Base-by-base conservation (phyloP, 306 rosid genomes). In the Prunus padus region DNA sequence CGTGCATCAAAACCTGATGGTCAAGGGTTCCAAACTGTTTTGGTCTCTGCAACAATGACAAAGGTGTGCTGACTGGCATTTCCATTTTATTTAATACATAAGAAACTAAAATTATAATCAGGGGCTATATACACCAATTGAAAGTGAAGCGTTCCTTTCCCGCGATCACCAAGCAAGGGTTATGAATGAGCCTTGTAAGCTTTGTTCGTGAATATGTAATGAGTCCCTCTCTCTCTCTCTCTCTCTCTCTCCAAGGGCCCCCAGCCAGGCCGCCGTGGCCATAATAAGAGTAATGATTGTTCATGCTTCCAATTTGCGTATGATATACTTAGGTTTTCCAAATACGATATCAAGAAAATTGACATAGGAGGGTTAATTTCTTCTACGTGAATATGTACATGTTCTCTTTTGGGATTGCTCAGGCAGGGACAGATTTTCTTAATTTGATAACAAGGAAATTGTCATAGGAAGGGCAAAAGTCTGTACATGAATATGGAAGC, bases 31-130 rank as follows among this genome's bases (percentile, higher is more conserved):
- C 99, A 95, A 86, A 92, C 97, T 75, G 71, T 95, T 79, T 84
- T 95, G 88, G 97, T 95, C 67, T 81, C 97, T 67, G 97, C 99
- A 72, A 95, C 99, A 73, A 92, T 95, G 97, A 92, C 97, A 73
- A 85, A 82, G 92, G 99, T 92, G 65, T 50, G 65, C 47, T 76
- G 50, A 76, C 77, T 55, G 74, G 71, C 76, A 33, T 78, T 63
- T 31, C 70, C 65, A 59, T 83, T 44, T 83, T 74, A 61, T 64
- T 49, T 64, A 62, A 60, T 46, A 20, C 61, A 51, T 20, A 26
- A 28, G 55, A 47, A 45, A 65, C 61, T 44, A 12, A 52, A 0
- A 11, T 11, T 75, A 65, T 47, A 20, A 65, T 14, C 7, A 4
- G 9, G 60, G 11, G 33, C 33, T 63, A 8, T 3, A 18, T 20